Percentiles rank a stretch among this genome's conserved stretches.
phyloP scores from a whole-genome alignment of 495 filamentous ascomycete species.

The Penicillium alfredii region DNA sequence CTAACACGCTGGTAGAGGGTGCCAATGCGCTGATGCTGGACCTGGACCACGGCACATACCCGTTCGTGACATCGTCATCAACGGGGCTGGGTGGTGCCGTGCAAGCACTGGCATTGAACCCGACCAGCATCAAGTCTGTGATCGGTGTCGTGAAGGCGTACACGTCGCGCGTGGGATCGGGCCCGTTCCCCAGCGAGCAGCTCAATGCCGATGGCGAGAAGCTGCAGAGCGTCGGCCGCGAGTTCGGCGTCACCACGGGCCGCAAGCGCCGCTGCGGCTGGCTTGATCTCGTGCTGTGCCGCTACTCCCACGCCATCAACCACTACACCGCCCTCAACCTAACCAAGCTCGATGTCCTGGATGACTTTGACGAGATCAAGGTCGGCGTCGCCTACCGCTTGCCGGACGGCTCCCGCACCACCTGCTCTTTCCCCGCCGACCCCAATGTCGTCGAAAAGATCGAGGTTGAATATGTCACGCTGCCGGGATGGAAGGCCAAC shows the following conservation, averaged over 20 bases:
- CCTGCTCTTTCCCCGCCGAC: conserved; percentile 63
- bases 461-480: conserved; percentile 60
- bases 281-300: conserved; percentile 83
- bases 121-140: conserved; percentile 48
- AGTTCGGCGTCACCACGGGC: conserved; percentile 81
- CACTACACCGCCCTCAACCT: conserved; percentile 75
- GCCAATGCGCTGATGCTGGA: conserved; percentile 84
- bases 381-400: conserved; percentile 66
- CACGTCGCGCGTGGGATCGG: conserved; percentile 69
- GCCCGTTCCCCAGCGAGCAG: conserved; percentile 82
- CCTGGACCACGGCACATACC: conserved; percentile 74
- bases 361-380: conserved; percentile 75
- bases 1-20: conserved; percentile 74
- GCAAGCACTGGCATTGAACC: conserved; percentile 56
- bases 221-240: conserved; percentile 56
- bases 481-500: conserved; percentile 71
- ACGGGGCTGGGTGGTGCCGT: conserved; percentile 72
- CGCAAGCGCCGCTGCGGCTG: conserved; percentile 80
- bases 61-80: conserved; percentile 77
- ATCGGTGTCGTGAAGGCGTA: conserved; percentile 87
- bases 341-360: conserved; percentile 85
- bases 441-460: conserved; percentile 55
- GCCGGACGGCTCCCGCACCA: conserved; percentile 45
- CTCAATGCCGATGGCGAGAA: conserved; percentile 58
- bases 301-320: conserved; percentile 66